phyloP scores from a whole-genome alignment of 306 rosid genomes.

The Sechiopsis laciniata region DNA sequence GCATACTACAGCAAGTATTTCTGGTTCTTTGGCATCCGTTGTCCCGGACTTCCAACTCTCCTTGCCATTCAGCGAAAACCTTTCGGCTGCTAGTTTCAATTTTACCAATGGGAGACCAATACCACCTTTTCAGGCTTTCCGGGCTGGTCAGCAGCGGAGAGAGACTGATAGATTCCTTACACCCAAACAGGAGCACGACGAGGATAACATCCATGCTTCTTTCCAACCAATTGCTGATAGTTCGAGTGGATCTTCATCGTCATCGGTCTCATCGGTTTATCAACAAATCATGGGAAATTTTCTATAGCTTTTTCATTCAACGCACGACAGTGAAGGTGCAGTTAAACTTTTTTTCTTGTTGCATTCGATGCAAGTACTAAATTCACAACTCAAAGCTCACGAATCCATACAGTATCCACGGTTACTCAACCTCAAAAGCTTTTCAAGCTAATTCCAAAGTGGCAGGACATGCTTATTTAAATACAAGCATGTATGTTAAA shows the following conservation, averaged over 20 bases:
- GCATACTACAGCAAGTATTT: conserved; percentile 31
- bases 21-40: conserved; percentile 35
- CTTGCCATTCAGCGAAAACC: conserved; percentile 45
- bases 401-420: conserved; percentile 5
- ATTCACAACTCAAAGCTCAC: background rate
- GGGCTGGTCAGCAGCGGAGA: conserved; percentile 53
- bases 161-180: conserved; percentile 42
- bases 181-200: conserved; percentile 68
- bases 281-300: conserved; percentile 47
- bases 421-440: background rate
- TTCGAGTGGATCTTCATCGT: conserved; percentile 37
- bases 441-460: background rate
- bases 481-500: background rate
- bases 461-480: background rate
- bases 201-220: conserved; percentile 35
- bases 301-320: conserved; percentile 17
- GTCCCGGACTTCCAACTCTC: conserved; percentile 60
- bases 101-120: conserved; percentile 38
- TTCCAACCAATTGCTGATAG: conserved; percentile 40
- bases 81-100: conserved; percentile 37
- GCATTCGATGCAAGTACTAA: background rate
- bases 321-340: conserved; percentile 22
- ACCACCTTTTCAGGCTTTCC: conserved; percentile 41
- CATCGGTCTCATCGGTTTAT: conserved; percentile 36
- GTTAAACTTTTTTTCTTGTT: background rate